A percentile compares a stretch with the other conserved stretches of the same genome.
Conservation (phyloP, 257 asterid species). For the Nicotiana sylvestris region DNA sequence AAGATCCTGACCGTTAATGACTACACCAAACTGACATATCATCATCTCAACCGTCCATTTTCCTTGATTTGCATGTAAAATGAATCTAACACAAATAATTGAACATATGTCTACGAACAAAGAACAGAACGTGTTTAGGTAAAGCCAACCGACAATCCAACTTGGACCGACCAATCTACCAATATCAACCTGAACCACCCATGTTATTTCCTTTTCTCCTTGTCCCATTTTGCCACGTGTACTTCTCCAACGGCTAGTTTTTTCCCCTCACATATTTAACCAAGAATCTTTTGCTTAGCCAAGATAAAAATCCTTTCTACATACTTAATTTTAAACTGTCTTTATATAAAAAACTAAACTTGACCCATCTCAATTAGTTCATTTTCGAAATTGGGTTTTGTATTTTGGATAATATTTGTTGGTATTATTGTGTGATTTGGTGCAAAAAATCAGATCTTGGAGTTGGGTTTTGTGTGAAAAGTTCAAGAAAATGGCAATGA, state of each 20-base stretch:
- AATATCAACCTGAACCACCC: slow-evolving; percentile 36
- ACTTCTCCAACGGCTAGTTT: slow-evolving; percentile 55
- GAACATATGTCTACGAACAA: slow-evolving; percentile 14
- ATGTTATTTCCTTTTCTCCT: slow-evolving; percentile 24
- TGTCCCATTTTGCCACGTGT: slow-evolving; percentile 29
- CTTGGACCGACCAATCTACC: slow-evolving; percentile 46
- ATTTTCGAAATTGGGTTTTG: not conserved
- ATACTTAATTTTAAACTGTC: not conserved
- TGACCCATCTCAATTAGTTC: not conserved
- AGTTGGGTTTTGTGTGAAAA: not conserved
- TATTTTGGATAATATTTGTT: not conserved
- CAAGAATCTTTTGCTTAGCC: too few species aligned
- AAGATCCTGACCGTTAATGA: not conserved
- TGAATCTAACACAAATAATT: not conserved
- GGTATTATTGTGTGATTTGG: not conserved
- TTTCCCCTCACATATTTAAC: not conserved
- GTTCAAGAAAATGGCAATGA: slow-evolving; percentile 23
- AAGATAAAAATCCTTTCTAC: too few species aligned
- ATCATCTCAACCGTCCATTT: not conserved
- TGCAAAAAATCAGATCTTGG: slow-evolving; percentile 25
- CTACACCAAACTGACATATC: too few species aligned
- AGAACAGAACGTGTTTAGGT: slow-evolving; percentile 21
- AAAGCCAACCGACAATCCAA: slow-evolving; percentile 32
- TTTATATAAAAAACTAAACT: not conserved
- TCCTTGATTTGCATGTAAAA: not conserved